Conservation (phyloP, 352 stramenopile genomes). For the Phytopythium kandeliae region DNA sequence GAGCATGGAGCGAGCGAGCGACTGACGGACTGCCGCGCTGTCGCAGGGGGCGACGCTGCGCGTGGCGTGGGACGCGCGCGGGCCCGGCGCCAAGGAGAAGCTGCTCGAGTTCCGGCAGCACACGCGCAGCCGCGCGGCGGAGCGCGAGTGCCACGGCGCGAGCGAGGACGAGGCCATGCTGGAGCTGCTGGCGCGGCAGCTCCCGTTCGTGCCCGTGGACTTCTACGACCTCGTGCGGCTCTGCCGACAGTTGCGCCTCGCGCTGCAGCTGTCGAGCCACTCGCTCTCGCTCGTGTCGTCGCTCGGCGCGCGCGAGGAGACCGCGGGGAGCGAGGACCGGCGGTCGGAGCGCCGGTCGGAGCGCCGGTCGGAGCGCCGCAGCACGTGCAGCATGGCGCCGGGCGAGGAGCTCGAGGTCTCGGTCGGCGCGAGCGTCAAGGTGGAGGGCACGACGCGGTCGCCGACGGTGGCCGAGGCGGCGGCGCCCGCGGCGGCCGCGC, state of each 20-base stretch:
- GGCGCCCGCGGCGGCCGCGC: background rate
- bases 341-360: slow-evolving; percentile 3
- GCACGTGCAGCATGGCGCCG: slow-evolving; percentile 2
- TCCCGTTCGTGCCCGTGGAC: slow-evolving; percentile 72
- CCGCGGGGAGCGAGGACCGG: background rate
- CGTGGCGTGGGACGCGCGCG: slow-evolving; percentile 42
- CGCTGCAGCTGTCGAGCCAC: slow-evolving; percentile 30
- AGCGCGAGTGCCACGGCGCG: slow-evolving; percentile 39
- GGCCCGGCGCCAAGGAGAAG: slow-evolving; percentile 10
- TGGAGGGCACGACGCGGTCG: slow-evolving; percentile 1
- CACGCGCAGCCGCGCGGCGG: slow-evolving; percentile 48
- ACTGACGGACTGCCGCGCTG: background rate
- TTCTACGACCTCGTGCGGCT: slow-evolving; percentile 71
- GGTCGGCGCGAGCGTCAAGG: slow-evolving; percentile 6
- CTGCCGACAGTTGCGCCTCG: slow-evolving; percentile 47
- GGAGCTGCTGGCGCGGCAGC: slow-evolving; percentile 40
- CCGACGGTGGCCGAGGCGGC: background rate
- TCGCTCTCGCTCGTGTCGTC: slow-evolving; percentile 31
- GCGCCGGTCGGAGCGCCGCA: slow-evolving; percentile 2
- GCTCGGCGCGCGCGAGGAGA: slow-evolving; percentile 12
- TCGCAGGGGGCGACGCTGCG: slow-evolving; percentile 55
- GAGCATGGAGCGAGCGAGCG: background rate
- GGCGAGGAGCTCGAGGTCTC: slow-evolving; percentile 2
- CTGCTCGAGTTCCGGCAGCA: slow-evolving; percentile 66
- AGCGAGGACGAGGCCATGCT: slow-evolving; percentile 58